Base-by-base conservation (phyloP, 2,329 filamentous ascomycete genomes). In the Penicillium nordicum region DNA sequence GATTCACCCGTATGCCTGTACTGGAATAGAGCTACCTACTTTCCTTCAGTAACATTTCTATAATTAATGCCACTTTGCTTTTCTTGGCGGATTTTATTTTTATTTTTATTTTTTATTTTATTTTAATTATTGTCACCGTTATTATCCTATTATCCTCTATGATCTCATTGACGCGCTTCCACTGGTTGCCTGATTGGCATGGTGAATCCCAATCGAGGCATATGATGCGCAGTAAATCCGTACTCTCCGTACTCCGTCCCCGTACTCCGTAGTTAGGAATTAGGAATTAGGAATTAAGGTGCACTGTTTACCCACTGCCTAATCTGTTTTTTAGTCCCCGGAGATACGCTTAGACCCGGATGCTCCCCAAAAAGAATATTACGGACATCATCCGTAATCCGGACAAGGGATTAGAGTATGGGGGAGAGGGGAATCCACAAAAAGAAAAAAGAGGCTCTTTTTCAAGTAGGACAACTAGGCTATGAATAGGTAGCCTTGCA, bases 101-200 rank as follows among this genome's bases (percentile, higher is more conserved):
- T 7, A 8, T 3, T 14, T 38, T 43, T 48, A 23, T n/a, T 27
- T 18, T 48, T 7, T 30, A 11, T 50, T 23, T 36, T 37, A 37
- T n/a, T 42, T 0, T 16, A 21, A 34, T 55, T n/a, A 43, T 44
- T 47, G 7, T 32, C 32, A 12, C 44, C 34, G 29, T 18, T 41
- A 23, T 51, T 27, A 23, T 43, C 18, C 18, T 18, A 18, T 18
- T 18, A 18, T 18, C 18, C 18, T 25, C 34, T 32, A 10, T 36
- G 32, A 43, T 7, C 29, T 50, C 48, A 50, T 43, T 40, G 7
- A 52, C 45, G 53, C 47, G 46, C 53, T 50, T 51, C 32, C 25
- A 40, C 47, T 29, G 21, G 32, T 38, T 52, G 52, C 21, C 49
- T 57, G 47, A 55, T 58, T 62, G 59, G 57, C 58, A 60, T 51